Evolutionary conservation across 441 rosid species (phyloP), one percentile per base, ranked within the genome.

Genomic region (Brassica hybrid): DNA sequence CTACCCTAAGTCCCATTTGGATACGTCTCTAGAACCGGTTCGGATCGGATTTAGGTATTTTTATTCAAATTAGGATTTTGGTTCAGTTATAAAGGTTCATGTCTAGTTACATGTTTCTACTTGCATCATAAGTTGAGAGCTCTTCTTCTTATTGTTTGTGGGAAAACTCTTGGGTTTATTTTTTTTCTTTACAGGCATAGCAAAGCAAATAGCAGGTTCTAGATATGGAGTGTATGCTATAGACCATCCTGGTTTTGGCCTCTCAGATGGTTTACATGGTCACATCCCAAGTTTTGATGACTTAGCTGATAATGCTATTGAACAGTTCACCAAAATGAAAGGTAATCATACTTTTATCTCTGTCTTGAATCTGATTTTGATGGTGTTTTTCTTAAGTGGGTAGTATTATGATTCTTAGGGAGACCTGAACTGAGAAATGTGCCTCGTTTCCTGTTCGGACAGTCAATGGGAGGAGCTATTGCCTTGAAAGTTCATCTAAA

Each of bases 381-480:
- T 38, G 14, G 7, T 17, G 5, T 56, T 21, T 16, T 59, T 14
- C 18, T 70, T 21, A 48, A 65, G 73, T 64, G 32, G 12, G 12
- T 81, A 7, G 8, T 14, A 16, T 14, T 7, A 3, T 74, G 69
- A 61, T 45, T 81, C 32, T 65, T 82, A 91, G 99, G 81, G 74
- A 84, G 89, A 73, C 88, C 94, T 56, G 97, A 89, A 73, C 30
- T 90, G 70, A 84, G 80, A 83, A 89, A 90, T 8, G 81, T 93
- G 81, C 98, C 98, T 4, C 73, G 82, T 81, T 94, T 91, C 85
- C 25, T 94, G 61, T 52, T 93, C 76, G 99, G 98, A 65, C 98
- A 94, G 86, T 94, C 99, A 70, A 93, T 91, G 98, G 99, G 99
- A 74, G 99, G 99, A 82, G 99, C 99, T 67, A 80, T 94, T 81